phyloP scores from a whole-genome alignment of 75 land plant genomes.

The Sequoia sempervirens region DNA sequence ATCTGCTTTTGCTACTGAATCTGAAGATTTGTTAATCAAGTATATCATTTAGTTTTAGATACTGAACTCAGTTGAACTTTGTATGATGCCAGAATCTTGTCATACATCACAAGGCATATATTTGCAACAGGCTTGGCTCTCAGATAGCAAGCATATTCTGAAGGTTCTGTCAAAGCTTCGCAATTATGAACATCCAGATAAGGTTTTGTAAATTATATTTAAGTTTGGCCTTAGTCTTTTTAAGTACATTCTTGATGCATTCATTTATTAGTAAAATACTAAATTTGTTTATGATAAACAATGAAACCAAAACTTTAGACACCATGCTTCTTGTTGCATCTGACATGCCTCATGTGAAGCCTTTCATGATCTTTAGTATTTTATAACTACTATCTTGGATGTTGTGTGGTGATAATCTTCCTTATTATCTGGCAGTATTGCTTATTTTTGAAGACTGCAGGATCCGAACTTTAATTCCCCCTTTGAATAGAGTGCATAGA shows the following conservation, averaged over 20 bases:
- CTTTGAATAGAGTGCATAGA: not conserved
- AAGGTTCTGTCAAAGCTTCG: not conserved
- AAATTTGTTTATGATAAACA: not conserved
- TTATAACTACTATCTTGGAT: not conserved
- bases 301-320: not conserved
- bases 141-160: not conserved
- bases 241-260: not conserved
- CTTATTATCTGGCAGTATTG: not conserved
- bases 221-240: not conserved
- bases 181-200: not conserved
- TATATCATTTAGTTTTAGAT: not conserved
- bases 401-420: not conserved
- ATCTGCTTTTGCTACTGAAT: not conserved
- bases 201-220: not conserved
- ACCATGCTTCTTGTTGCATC: slow-evolving; percentile 1
- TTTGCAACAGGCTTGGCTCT: not conserved
- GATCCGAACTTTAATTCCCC: not conserved
- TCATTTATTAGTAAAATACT: not conserved
- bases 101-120: not conserved
- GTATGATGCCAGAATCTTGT: not conserved
- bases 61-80: not conserved
- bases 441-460: not conserved
- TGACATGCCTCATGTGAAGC: not conserved
- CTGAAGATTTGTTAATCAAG: not conserved
- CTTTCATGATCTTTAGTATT: not conserved